Evolutionary conservation across 108 stramenopile species (phyloP).

Genomic region (Skeletonema marinoi): DNA sequence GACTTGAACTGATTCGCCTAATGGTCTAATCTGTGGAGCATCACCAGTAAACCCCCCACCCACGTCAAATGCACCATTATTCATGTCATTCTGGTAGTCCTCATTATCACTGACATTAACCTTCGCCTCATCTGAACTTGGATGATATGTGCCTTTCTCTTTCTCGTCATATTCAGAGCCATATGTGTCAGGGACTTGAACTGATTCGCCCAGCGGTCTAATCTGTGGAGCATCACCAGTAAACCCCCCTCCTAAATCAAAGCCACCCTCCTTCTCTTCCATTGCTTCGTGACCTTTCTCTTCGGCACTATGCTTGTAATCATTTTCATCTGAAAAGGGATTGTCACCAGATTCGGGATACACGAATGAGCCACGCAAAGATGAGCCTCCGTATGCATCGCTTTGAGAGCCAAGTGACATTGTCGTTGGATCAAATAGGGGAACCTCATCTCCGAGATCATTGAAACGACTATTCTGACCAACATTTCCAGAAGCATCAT

Average conservation of each 20-base stretch:
- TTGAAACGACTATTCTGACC: not conserved
- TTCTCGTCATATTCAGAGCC: not conserved
- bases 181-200: not conserved
- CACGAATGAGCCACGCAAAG: not conserved
- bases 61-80: not conserved
- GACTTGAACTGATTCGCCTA: not conserved
- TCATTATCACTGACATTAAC: not conserved
- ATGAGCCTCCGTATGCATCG: conserved; percentile 3
- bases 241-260: not conserved
- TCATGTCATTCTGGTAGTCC: not conserved
- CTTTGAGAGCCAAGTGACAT: not conserved
- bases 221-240: not conserved
- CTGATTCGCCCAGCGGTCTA: not conserved
- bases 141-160: not conserved
- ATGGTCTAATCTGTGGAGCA: not conserved
- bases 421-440: not conserved
- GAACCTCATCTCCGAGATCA: not conserved
- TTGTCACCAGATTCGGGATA: conserved; percentile 1
- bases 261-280: not conserved
- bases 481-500: not conserved
- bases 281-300: not conserved
- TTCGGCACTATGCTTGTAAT: not conserved
- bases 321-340: conserved; percentile 21
- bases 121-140: not conserved
- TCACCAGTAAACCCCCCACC: not conserved